Base-by-base conservation (phyloP, 495 filamentous ascomycete species). In the Niebla homalea region DNA sequence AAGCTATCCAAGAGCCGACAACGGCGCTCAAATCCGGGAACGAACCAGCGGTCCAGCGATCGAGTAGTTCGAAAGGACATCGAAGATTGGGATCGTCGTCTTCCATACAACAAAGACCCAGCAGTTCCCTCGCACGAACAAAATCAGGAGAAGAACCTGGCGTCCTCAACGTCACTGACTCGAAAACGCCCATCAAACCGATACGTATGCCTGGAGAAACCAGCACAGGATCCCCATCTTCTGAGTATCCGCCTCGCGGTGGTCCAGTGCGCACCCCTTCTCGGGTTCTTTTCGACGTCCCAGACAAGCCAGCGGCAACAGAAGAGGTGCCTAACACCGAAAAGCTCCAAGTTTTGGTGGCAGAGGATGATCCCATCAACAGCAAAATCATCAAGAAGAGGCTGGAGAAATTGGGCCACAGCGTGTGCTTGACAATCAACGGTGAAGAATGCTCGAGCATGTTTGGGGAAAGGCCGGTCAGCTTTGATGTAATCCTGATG, bases 281-380 rank as follows among this genome's bases (percentile, higher is more conserved):
- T 11, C 56, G 50, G 36, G 52, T 61, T 7, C 42, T 61, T 16
- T 58, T 58, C 35, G 56, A 57, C 43, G 15, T 58, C 16, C 49
- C 53, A 2, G 37, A 58, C 19, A 44, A 36, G 44, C 25, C 39
- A 38, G 12, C 52, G 49, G 47, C 18, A 39, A 49, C 29, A 41
- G 19, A 49, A 36, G 39, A 56, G 19, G 50, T 55, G 5, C 51
- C 47, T 18, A 43, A 55, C 14, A 52, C 64, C 14, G 69, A 77
- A 19, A 58, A 69, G 26, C 69, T 89, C 23, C 73, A 71, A 25
- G 78, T 94, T 2, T 70, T 95, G 16, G 77, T 95, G 8, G 90
- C 90, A 0, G 90, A 97, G 62, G 90, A 97, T 56, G 89, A 97
- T 57, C 89, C 89, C 0, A 77, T 95, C 57, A 97, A 97, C 55